Evolutionary conservation across 1,284 basidiomycete genomes (phyloP).

Genomic region (Ceratobasidium sp.): DNA sequence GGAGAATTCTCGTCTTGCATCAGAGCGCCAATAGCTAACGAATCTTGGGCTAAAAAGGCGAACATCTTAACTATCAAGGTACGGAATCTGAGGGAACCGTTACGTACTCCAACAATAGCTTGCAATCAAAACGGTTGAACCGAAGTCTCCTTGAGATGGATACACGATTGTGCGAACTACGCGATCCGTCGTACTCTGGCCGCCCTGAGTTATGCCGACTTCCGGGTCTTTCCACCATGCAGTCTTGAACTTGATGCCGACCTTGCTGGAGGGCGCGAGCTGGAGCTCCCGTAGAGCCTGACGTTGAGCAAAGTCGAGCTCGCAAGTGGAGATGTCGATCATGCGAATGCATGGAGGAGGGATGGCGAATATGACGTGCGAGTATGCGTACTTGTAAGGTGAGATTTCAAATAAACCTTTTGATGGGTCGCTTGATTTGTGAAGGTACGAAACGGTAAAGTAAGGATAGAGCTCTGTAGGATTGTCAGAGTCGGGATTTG

Average conservation of each 20-base stretch:
- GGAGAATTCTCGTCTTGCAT: neutral
- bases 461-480: too few species aligned
- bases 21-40: neutral
- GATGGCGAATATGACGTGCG: constrained; percentile 56
- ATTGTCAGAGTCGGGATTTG: constrained; percentile 49
- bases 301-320: constrained; percentile 52
- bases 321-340: constrained; percentile 52
- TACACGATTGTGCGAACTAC: constrained; percentile 16
- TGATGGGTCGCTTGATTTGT: too few species aligned
- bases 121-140: constrained; percentile 14
- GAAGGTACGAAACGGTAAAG: too few species aligned
- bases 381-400: constrained; percentile 45
- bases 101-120: constrained; percentile 24
- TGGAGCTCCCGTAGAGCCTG: constrained; percentile 54
- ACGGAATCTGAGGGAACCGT: too few species aligned
- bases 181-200: constrained; percentile 54
- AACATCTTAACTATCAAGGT: too few species aligned
- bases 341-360: constrained; percentile 53
- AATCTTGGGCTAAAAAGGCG: constrained; percentile 14
- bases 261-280: constrained; percentile 55
- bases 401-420: constrained; percentile 39
- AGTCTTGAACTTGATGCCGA: constrained; percentile 58
- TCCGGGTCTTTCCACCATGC: constrained; percentile 56
- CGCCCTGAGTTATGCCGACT: constrained; percentile 10
- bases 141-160: constrained; percentile 9